A percentile compares a stretch with the other conserved stretches of the same genome.
These are phyloP conservation scores for Podospora fimiseda DNA, from an alignment of 495 filamentous ascomycete genomes.

Conservation along the genomic window DNA sequence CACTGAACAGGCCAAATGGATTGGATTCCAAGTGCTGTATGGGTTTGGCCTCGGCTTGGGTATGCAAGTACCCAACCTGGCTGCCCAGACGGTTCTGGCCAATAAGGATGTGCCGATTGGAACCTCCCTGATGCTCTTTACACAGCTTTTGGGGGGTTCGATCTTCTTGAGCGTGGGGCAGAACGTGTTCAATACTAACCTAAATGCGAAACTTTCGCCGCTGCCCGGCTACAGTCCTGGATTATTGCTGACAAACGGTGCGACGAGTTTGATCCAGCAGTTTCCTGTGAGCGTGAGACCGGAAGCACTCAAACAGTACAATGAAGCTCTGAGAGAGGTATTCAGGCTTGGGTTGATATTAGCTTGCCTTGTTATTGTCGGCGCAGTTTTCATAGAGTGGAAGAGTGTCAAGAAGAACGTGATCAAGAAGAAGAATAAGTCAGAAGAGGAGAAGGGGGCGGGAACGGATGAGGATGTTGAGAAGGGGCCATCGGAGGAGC, in stretches of 20 bases:
- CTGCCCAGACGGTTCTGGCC: slow-evolving; percentile 44
- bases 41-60: slow-evolving; percentile 57
- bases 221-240: slow-evolving; percentile 44
- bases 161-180: slow-evolving; percentile 56
- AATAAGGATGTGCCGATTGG: slow-evolving; percentile 51
- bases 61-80: slow-evolving; percentile 50
- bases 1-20: slow-evolving; percentile 47
- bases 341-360: slow-evolving; percentile 62
- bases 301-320: slow-evolving; percentile 58
- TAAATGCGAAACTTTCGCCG: slow-evolving; percentile 37
- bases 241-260: slow-evolving; percentile 51
- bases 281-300: slow-evolving; percentile 41
- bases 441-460: not conserved
- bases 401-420: slow-evolving; percentile 60
- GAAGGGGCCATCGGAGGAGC: not conserved
- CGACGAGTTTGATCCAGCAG: slow-evolving; percentile 54
- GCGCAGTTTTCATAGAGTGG: slow-evolving; percentile 62
- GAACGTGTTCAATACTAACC: slow-evolving; percentile 52
- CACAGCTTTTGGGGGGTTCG: slow-evolving; percentile 55
- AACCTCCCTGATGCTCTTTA: slow-evolving; percentile 50
- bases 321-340: slow-evolving; percentile 53
- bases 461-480: not conserved
- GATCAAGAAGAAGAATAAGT: not conserved
- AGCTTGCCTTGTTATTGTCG: slow-evolving; percentile 51
- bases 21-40: slow-evolving; percentile 50